A percentile compares a stretch with the other conserved stretches of the same genome.
phyloP scores from a whole-genome alignment of 495 filamentous ascomycete species.

The Neurospora pannonica region DNA sequence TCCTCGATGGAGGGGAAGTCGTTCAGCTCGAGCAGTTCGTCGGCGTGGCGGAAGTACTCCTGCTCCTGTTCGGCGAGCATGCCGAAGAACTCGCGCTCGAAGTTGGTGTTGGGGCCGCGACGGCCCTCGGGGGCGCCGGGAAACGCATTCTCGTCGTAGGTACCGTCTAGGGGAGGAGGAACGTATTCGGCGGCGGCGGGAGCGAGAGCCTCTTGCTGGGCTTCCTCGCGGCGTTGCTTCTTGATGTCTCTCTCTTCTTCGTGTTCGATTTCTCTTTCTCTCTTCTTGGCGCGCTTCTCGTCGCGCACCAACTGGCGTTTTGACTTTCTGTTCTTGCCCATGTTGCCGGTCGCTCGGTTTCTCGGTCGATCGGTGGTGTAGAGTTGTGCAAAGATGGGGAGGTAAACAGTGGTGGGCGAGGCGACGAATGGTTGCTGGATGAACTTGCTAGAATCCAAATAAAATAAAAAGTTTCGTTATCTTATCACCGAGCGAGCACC shows the following conservation, averaged over 20 bases:
- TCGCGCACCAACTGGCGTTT: slow-evolving; percentile 39
- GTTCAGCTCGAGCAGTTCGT: slow-evolving; percentile 80
- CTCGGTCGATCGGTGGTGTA: background rate
- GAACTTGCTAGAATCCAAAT: background rate
- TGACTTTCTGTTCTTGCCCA: slow-evolving; percentile 29
- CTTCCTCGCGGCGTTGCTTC: slow-evolving; percentile 25
- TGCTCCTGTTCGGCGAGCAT: slow-evolving; percentile 83
- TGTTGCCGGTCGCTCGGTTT: background rate
- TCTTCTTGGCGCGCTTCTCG: slow-evolving; percentile 35
- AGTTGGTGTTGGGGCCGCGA: slow-evolving; percentile 10
- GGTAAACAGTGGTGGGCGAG: background rate
- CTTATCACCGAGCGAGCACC: slow-evolving; percentile 6
- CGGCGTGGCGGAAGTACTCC: slow-evolving; percentile 85
- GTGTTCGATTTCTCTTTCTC: slow-evolving; percentile 19
- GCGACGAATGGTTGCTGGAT: background rate
- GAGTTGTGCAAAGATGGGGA: background rate
- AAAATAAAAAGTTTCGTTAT: slow-evolving; percentile 15
- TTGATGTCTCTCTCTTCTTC: slow-evolving; percentile 25
- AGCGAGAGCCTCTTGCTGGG: slow-evolving; percentile 6
- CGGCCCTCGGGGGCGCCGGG: slow-evolving; percentile 1
- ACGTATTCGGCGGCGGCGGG: slow-evolving; percentile 19
- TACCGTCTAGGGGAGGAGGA: slow-evolving; percentile 15
- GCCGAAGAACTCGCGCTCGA: slow-evolving; percentile 66
- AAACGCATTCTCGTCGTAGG: slow-evolving; percentile 14
- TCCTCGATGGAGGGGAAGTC: slow-evolving; percentile 74